Conservation (phyloP, 2,329 filamentous ascomycete species). For the Monilinia aucupariae region DNA sequence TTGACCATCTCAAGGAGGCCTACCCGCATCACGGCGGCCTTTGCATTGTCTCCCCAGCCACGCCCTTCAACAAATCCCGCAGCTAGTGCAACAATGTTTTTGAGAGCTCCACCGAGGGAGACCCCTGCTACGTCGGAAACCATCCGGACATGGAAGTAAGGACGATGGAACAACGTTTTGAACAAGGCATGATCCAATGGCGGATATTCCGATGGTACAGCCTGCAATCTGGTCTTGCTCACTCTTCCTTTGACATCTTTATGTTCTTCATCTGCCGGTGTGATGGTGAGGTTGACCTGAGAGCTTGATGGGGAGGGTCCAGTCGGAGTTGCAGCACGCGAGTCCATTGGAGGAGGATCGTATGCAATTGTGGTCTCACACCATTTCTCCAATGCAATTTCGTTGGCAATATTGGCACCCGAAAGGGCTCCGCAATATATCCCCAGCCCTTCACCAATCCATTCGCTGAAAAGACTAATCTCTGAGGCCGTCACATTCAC, state of each 20-base stretch:
- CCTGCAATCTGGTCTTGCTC: constrained; percentile 64
- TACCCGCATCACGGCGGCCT: constrained; percentile 96
- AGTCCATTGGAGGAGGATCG: constrained; percentile 85
- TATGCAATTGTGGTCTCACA: constrained; percentile 97
- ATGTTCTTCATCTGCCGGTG: constrained; percentile 48
- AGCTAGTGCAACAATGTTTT: constrained; percentile 93
- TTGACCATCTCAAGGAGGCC: constrained; percentile 94
- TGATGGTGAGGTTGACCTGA: constrained; percentile 47
- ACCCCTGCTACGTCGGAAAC: constrained; percentile 95
- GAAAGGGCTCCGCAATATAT: constrained; percentile 97
- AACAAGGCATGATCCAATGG: constrained; percentile 80
- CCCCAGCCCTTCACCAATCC: constrained; percentile 81
- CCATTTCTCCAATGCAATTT: constrained; percentile 94
- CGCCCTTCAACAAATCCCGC: constrained; percentile 93
- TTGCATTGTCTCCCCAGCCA: constrained; percentile 97
- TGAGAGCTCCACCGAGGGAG: constrained; percentile 87
- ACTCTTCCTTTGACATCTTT: constrained; percentile 62
- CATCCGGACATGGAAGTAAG: constrained; percentile 95
- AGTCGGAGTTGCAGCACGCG: constrained; percentile 61
- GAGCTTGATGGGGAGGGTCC: constrained; percentile 46
- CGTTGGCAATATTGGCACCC: constrained; percentile 91
- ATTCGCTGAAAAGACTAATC: constrained; percentile 87
- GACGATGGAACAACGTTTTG: constrained; percentile 83
- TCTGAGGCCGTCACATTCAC: constrained; percentile 85
- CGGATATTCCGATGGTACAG: constrained; percentile 76